phyloP scores from a whole-genome alignment of 2,329 filamentous ascomycete species.

The Calonectria pseudoturangicola region DNA sequence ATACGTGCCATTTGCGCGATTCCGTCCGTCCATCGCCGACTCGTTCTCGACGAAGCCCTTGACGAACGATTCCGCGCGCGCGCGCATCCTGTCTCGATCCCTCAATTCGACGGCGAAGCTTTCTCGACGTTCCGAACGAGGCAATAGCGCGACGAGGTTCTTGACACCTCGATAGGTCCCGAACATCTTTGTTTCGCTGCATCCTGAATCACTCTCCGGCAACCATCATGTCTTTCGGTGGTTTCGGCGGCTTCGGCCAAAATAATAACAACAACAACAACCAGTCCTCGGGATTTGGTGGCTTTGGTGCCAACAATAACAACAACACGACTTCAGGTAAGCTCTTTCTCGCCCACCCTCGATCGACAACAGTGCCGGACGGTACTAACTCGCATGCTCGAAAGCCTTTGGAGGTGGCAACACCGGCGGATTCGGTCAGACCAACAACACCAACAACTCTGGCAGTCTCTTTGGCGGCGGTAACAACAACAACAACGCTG shows the following conservation, averaged over 20 bases:
- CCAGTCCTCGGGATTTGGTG: slow-evolving; percentile 72
- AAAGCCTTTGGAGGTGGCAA: slow-evolving; percentile 60
- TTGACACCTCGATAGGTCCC: slow-evolving; percentile 41
- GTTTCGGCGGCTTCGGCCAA: slow-evolving; percentile 74
- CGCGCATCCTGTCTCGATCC: slow-evolving; percentile 32
- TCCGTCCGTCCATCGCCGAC: slow-evolving; percentile 17
- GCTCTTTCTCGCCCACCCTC: slow-evolving; percentile 55
- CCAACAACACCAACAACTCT: slow-evolving; percentile 55
- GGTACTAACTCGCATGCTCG: slow-evolving; percentile 53
- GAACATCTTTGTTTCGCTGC: slow-evolving; percentile 45
- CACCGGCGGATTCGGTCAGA: slow-evolving; percentile 66
- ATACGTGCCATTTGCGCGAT: slow-evolving; percentile 29
- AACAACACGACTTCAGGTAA: slow-evolving; percentile 70
- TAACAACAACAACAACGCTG: slow-evolving; percentile 53
- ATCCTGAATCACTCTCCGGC: slow-evolving; percentile 46
- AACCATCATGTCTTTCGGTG: slow-evolving; percentile 73
- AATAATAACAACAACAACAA: slow-evolving; percentile 67
- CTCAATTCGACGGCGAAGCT: slow-evolving; percentile 47
- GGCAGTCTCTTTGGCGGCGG: slow-evolving; percentile 67
- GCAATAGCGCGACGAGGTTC: slow-evolving; percentile 47
- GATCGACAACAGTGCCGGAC: slow-evolving; percentile 39
- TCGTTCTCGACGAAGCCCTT: slow-evolving; percentile 26
- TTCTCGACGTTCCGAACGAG: slow-evolving; percentile 43
- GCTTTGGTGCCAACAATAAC: slow-evolving; percentile 68
- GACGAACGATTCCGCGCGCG: slow-evolving; percentile 27